Base-by-base conservation (phyloP, 1,139 yeast genomes). In the Yamadazyma jaroonii region DNA sequence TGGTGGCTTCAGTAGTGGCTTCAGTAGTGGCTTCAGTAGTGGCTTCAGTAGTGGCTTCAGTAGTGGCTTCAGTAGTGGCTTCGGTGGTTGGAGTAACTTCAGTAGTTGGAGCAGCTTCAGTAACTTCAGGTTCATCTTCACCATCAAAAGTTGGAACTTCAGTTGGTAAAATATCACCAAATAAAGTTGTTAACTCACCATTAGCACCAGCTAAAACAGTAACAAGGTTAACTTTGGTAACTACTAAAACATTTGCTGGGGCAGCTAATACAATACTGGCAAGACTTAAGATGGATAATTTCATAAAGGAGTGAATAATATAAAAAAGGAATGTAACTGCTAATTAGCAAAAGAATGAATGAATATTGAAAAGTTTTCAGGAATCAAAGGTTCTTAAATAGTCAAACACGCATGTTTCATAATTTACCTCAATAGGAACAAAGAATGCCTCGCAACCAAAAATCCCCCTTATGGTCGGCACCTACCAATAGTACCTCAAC, bases 1-100 rank as follows among this genome's bases (percentile, higher is more conserved):
- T 6, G 29, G 64, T 54, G 29, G 59, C 49, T 39, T 59, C 60
- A 31, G 67, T 52, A 24, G 62, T 49, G 8, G 37, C 27, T 2
- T 29, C 26, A 34, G 44, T 35, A 28, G 44, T 35, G 9, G 37
- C 28, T 25, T 46, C 36, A 11, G 44, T 40, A 24, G 45, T 37
- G 25, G 47, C 41, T n/a, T 44, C 43, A 23, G 41, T n/a, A 24
- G 37, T 26, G 17, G 51, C 41, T 9, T 39, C 35, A 13, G 47
- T 37, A 13, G 47, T 37, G 31, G 48, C 32, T 5, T 44, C 43
- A 22, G 41, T 12, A 22, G 38, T 26, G 24, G 50, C 42, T 9
- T 39, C 35, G 13, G 47, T 37, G 17, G 48, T 33, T 9, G 43
- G 38, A 29, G 49, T 46, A 11, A 41, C 40, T 13, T 49, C 42